Conservation (phyloP, 305 asterid genomes). For the Lippia alba region DNA sequence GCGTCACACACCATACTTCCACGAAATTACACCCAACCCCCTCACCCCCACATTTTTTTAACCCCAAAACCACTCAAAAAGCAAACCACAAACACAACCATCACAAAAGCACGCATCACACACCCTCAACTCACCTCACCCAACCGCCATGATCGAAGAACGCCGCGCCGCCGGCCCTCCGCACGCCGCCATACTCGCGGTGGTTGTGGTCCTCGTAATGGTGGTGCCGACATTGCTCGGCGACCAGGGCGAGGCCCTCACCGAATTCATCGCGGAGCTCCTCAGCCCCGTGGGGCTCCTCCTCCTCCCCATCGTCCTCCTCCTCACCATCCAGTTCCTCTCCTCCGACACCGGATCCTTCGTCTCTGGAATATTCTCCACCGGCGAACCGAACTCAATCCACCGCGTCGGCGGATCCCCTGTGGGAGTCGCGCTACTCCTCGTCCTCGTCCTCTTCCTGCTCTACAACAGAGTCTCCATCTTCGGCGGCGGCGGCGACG, state of each 20-base stretch:
- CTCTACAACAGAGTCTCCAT: constrained; percentile 73
- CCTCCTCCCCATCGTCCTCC: constrained; percentile 77
- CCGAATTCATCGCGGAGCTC: constrained; percentile 79
- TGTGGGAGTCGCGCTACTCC: constrained; percentile 77
- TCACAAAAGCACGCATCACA: constrained; percentile 2
- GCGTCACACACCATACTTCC: constrained; percentile 27
- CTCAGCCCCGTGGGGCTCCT: constrained; percentile 81
- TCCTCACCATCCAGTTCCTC: constrained; percentile 78
- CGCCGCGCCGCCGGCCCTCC: constrained; percentile 81
- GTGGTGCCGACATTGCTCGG: constrained; percentile 68
- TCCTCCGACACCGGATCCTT: constrained; percentile 87
- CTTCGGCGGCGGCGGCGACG: constrained; percentile 86
- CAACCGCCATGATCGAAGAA: constrained; percentile 71
- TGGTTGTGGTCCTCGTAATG: constrained; percentile 63
- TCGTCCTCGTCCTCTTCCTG: constrained; percentile 65
- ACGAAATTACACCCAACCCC: neutral
- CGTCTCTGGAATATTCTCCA: constrained; percentile 59
- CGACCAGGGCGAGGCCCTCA: constrained; percentile 83
- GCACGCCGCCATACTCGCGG: constrained; percentile 73
- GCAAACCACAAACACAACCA: neutral
- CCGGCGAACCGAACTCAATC: constrained; percentile 79
- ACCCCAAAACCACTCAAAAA: constrained; percentile 10
- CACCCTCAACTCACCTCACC: neutral
- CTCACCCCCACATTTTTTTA: constrained; percentile 3
- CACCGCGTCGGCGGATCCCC: constrained; percentile 92